Evolutionary conservation across 192 early-diverging fungal species (phyloP).

Genomic region (Coemansia sp.): DNA sequence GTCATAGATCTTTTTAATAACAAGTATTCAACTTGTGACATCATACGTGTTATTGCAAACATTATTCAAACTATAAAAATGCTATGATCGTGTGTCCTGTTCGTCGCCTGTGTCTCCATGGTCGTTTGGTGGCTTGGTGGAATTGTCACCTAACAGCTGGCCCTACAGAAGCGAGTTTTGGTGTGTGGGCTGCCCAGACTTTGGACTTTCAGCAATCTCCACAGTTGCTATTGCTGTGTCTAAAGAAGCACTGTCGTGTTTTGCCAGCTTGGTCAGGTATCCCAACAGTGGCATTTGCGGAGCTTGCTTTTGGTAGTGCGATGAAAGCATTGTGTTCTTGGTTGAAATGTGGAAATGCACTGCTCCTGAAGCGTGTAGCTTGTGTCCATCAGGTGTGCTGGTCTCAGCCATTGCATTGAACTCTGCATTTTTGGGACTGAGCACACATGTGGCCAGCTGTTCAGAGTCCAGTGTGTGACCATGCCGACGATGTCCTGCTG

Average conservation of each 20-base stretch:
- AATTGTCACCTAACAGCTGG: no score
- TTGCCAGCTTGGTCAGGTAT: constrained; percentile 11
- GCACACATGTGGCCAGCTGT: constrained; percentile 9
- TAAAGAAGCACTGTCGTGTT: constrained; percentile 28
- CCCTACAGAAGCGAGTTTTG: constrained; percentile 14
- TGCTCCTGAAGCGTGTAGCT: constrained; percentile 1
- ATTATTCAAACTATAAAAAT: no score
- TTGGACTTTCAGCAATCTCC: constrained; percentile 25
- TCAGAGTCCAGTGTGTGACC: constrained; percentile 45
- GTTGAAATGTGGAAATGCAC: constrained; percentile 36
- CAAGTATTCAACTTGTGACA: no score
- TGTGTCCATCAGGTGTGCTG: not conserved
- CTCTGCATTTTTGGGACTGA: constrained; percentile 8
- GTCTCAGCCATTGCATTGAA: not conserved
- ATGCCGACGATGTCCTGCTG: constrained; percentile 22
- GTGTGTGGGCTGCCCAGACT: constrained; percentile 7
- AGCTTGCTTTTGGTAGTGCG: constrained; percentile 9
- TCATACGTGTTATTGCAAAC: no score
- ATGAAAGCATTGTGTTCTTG: constrained; percentile 19
- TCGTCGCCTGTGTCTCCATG: constrained; percentile 26
- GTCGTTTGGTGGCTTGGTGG: no score
- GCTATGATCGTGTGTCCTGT: constrained; percentile 39
- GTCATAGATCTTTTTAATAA: no score
- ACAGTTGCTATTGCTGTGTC: constrained; percentile 21
- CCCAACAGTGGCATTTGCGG: not conserved